Base-by-base conservation (phyloP, 1,284 basidiomycete species). In the Sanghuangporus weigelae region DNA sequence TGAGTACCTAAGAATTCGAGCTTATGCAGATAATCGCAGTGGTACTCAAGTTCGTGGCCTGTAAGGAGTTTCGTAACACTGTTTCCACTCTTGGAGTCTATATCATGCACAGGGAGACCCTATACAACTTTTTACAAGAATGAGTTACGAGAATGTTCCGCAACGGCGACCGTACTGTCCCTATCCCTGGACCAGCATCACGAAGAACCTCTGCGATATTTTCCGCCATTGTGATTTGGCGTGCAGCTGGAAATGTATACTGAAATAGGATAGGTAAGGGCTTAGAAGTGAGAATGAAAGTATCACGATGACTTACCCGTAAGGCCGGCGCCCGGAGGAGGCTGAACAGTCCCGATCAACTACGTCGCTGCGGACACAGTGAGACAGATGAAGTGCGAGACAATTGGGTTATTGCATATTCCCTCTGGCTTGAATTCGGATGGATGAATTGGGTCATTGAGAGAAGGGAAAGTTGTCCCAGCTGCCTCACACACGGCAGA, bases 1-100 rank as follows among this genome's bases (percentile, higher is more conserved):
- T 6, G 75, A 71, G 57, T 71, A 70, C 8, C 76, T 72, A n/a
- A 76, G 63, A 35, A 75, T 62, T 14, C 73, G 72, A 23, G 68
- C 73, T 74, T 16, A 14, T 7, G 39, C 35, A 36, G 35, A n/a
- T n/a, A 2, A n/a, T n/a, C n/a, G n/a, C n/a, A n/a, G n/a, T n/a
- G n/a, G n/a, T n/a, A n/a, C n/a, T n/a, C n/a, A n/a, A n/a, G n/a
- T n/a, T n/a, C n/a, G n/a, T n/a, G n/a, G n/a, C n/a, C n/a, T n/a
- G n/a, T n/a, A n/a, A n/a, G n/a, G n/a, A n/a, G n/a, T n/a, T n/a
- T n/a, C n/a, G n/a, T n/a, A n/a, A n/a, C n/a, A n/a, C n/a, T n/a
- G n/a, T n/a, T n/a, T n/a, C n/a, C n/a, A n/a, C n/a, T n/a, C n/a
- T n/a, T n/a, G n/a, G n/a, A n/a, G n/a, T n/a, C n/a, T n/a, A n/a